Conservation (phyloP, 2,329 filamentous ascomycete genomes). For the Colletotrichum musae region DNA sequence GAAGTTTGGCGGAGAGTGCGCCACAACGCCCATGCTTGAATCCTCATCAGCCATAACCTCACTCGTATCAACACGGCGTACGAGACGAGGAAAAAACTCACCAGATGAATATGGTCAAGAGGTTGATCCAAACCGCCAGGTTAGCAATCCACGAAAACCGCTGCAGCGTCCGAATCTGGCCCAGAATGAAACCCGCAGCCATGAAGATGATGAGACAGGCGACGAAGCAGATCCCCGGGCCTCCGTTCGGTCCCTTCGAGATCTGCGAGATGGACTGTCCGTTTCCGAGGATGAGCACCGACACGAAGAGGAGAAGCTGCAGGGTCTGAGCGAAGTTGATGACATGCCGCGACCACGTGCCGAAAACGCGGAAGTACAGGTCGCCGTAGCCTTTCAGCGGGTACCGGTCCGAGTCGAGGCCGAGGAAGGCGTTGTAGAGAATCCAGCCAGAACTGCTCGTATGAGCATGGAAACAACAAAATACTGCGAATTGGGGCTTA, state of each 20-base stretch:
- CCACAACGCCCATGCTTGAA: slow-evolving; percentile 65
- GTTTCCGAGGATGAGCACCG: slow-evolving; percentile 66
- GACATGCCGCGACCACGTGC: slow-evolving; percentile 58
- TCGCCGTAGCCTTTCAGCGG: slow-evolving; percentile 63
- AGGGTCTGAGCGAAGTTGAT: slow-evolving; percentile 65
- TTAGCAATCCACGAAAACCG: slow-evolving; percentile 70
- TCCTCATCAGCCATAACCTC: background rate
- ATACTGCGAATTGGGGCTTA: background rate
- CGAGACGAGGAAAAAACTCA: slow-evolving; percentile 36
- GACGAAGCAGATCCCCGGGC: slow-evolving; percentile 64
- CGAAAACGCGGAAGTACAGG: slow-evolving; percentile 63
- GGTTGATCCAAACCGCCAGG: slow-evolving; percentile 68
- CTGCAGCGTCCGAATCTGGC: slow-evolving; percentile 70
- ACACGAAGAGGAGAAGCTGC: slow-evolving; percentile 65
- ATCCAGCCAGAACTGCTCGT: slow-evolving; percentile 60
- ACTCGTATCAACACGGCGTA: background rate
- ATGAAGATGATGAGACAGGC: slow-evolving; percentile 66
- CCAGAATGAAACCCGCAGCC: slow-evolving; percentile 64
- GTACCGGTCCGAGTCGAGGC: slow-evolving; percentile 62
- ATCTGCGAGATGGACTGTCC: slow-evolving; percentile 70
- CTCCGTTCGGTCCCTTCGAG: slow-evolving; percentile 50
- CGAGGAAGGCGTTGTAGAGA: slow-evolving; percentile 61
- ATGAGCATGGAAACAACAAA: background rate
- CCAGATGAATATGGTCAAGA: slow-evolving; percentile 66
- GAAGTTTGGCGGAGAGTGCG: slow-evolving; percentile 66